Evolutionary conservation across 139 green algal species (phyloP), one percentile per base, ranked within the genome.

Genomic region (Ostreobium quekettii): DNA sequence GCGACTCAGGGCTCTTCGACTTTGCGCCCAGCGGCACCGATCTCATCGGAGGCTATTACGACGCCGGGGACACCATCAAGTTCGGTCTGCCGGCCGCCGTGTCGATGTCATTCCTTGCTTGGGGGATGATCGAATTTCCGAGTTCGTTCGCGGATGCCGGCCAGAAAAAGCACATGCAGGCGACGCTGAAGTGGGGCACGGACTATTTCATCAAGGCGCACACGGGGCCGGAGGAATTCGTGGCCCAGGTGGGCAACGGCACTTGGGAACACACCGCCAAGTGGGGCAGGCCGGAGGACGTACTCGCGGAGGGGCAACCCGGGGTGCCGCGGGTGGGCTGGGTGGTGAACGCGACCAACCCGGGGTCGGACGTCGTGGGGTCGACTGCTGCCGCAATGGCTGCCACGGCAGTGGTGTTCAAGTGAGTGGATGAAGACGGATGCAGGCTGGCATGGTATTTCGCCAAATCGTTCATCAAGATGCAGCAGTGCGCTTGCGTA

Each of bases 11-110:
- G 29, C 56, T 82, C 6, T 66, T 35, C 39, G 73, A 82, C 58
- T 31, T 49, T 36, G 46, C 60, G 4, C 36, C 69, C 39, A 56
- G 71, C 30, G 77, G 75, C 38, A 35, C 70, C 7, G 60, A 82
- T 66, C 74, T 89, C 36, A 24, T 59, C 0, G 77, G 77, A 15
- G 78, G 78, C 24, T 89, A 75, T 67, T 84, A 87, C 57, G 82
- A 87, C 49, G 76, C 73, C 26, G 83, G 82, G 29, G 82, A 84
- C 63, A 80, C 78, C 48, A 68, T 87, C 32, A 86, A 84, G 71
- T 84, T 80, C 68, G 76, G 70, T 28, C 70, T 86, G 67, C 76
- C 79, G 33, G 72, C 79, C 58, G 80, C 80, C 35, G 80, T 72
- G 60, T 70, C 79, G 3, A 28, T 75, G 36, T 78, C 69, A 4